Base-by-base conservation (phyloP, 257 asterid genomes). In the Solanum paucissectum region DNA sequence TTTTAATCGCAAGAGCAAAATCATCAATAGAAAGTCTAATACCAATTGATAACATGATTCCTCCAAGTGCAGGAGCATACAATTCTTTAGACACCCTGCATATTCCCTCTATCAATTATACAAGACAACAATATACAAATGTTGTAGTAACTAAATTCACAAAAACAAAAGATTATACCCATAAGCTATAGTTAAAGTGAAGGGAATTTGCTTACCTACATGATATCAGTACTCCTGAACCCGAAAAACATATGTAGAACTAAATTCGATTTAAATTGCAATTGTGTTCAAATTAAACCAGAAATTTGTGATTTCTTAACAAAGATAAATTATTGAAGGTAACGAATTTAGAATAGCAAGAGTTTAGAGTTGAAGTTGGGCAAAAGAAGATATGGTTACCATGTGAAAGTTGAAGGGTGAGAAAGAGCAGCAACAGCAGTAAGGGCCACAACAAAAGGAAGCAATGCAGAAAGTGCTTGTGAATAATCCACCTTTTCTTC, bases 21-120 rank as follows among this genome's bases (percentile, higher is more conserved):
- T 96, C 99, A 88, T 95, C 95, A 62, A 97, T 79, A 18, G 99
- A 95, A n/a, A 97, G 98, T 87, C 84, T 90, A 91, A 97, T 97
- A 58, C 99, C 99, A 86, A 97, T 97, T 2, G 99, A 97, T 88
- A 97, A 86, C 99, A 97, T 96, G 87, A 97, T 96, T 68, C 99
- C 99, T 90, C 99, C 99, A 58, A 97, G 99, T 76, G 99, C 99
- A 60, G 99, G 99, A 72, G 99, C 98, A 83, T 97, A 97, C 85
- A 95, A 76, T 71, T 95, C 98, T 93, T 94, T 95, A 29, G 99
- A 97, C 92, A 97, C 99, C 99, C 99, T 97, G 99, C 98, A 96
- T 86, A 90, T 93, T 90, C 92, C 88, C 88, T 94, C 93, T 90
- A 91, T 93, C 94, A 90, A 91, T 93, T 87, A 90, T 92, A 90